A percentile compares a stretch with the other conserved stretches of the same genome.
These are phyloP conservation scores for Globisporangium iwayamae DNA, from an alignment of 352 stramenopile species.

Conservation along the genomic window DNA sequence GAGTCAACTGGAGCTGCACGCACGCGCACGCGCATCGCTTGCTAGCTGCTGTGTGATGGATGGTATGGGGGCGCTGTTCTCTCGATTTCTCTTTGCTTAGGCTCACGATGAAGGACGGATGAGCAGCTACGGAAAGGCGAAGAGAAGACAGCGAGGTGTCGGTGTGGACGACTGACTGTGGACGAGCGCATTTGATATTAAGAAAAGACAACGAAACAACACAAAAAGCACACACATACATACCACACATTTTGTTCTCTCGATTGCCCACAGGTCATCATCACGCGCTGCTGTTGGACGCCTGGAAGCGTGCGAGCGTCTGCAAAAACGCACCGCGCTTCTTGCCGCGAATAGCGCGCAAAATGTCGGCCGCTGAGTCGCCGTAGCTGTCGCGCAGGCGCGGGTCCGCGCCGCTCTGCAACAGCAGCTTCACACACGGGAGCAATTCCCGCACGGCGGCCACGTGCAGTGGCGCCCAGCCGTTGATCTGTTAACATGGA, in stretches of 20 bases:
- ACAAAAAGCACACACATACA: neutral
- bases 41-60: too few relatives aligned
- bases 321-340: conserved; percentile 41
- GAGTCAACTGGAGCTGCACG: conserved; percentile 9
- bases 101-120: neutral
- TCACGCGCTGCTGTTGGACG: conserved; percentile 1
- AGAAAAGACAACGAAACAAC: neutral
- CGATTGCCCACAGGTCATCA: neutral
- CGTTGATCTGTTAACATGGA: conserved; percentile 33
- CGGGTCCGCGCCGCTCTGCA: conserved; percentile 35
- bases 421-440: conserved; percentile 42
- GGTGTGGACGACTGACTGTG: neutral
- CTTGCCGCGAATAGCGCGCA: conserved; percentile 36
- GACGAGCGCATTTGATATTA: conserved; percentile 5
- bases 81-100: neutral
- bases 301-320: conserved; percentile 29
- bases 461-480: conserved; percentile 69
- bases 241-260: neutral
- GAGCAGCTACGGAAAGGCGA: neutral
- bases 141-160: neutral
- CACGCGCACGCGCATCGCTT: neutral
- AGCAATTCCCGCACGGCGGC: conserved; percentile 48
- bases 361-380: conserved; percentile 42
- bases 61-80: neutral
- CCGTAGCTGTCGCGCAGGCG: conserved; percentile 49